Base-by-base conservation (phyloP, 1,284 basidiomycete species). In the Jaminaea rosea region DNA sequence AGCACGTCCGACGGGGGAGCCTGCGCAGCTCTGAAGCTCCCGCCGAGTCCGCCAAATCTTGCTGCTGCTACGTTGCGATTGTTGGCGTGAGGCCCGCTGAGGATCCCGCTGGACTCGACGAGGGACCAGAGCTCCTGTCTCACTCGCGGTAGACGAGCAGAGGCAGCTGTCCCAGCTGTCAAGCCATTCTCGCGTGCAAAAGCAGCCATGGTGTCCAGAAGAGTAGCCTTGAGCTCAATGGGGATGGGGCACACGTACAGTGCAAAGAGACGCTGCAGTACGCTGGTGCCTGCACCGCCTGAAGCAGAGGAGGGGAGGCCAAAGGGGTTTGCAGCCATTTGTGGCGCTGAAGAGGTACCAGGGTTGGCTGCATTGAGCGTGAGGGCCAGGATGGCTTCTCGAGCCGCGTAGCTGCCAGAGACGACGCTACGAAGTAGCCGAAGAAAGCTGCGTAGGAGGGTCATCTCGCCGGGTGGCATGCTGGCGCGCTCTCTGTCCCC, bases 221-320 rank as follows among this genome's bases (percentile, higher is more conserved):
- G 77, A 1, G 85, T 82, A 0, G 89, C 90, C 67, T 96, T 96
- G 50, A 97, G 80, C 66, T 96, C 90, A n/a, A 93, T 77, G 0
- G 88, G 87, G 79, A 24, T 58, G 1, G 61, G 64, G 44, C 65
- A 69, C 17, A 63, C 59, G 39, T 68, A 65, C 8, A 73, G 60
- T 24, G 54, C 55, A 41, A 72, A 73, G 86, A 87, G 57, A 88
- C 80, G 34, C 91, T 81, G 3, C 83, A 96, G 19, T 17, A 42
- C 39, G 3, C 19, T 42, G 17, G 39, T 42, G 17, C 39, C 39
- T 7, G 39, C 24, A 11, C 39, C 39, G 39, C 39, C 24, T 4
- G 34, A 36, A 21, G 34, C n/a, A 36, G 34, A 36, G 3, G 34
- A 36, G 3, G 34, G 34, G 5, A 42, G 17, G 15, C 39, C 39